A percentile compares a stretch with the other conserved stretches of the same genome.
Conservation (phyloP, 2,329 filamentous ascomycete genomes). For the Colletotrichum falcatum region DNA sequence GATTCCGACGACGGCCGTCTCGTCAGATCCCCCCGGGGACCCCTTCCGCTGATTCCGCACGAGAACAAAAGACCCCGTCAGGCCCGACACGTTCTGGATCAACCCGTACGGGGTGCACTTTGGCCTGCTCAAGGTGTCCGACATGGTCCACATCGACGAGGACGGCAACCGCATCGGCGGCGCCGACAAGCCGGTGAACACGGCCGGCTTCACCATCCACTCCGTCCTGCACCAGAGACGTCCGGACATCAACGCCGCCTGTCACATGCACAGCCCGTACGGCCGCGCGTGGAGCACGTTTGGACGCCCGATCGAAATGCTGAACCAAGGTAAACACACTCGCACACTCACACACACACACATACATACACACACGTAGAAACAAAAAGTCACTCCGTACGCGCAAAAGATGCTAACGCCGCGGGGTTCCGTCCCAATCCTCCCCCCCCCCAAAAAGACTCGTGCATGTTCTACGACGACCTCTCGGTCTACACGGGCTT, state of each 20-base stretch:
- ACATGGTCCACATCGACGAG: slow-evolving; percentile 74
- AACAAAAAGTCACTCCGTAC: fast-evolving
- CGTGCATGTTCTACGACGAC: slow-evolving; percentile 70
- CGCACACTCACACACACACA: too few relatives aligned
- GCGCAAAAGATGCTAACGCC: neutral
- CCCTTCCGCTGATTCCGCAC: neutral
- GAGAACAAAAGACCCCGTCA: slow-evolving; percentile 46
- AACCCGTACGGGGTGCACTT: slow-evolving; percentile 76
- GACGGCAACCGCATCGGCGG: slow-evolving; percentile 71
- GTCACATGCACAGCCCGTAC: slow-evolving; percentile 72
- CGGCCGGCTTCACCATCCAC: slow-evolving; percentile 77
- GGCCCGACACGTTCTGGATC: slow-evolving; percentile 53
- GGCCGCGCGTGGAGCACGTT: slow-evolving; percentile 77
- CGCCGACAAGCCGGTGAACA: slow-evolving; percentile 68
- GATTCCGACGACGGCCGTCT: too few relatives aligned
- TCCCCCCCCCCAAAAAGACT: slow-evolving; percentile 57
- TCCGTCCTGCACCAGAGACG: slow-evolving; percentile 72
- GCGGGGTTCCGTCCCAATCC: too few relatives aligned
- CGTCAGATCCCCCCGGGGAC: too few relatives aligned
- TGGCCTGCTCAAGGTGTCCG: slow-evolving; percentile 70
- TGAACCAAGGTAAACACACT: slow-evolving; percentile 66
- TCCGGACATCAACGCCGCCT: slow-evolving; percentile 73
- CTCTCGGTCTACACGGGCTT: slow-evolving; percentile 72
- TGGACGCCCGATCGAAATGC: slow-evolving; percentile 72
- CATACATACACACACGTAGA: too few relatives aligned